Evolutionary conservation across 352 stramenopile species (phyloP).

Genomic region (Aphanomyces astaci): DNA sequence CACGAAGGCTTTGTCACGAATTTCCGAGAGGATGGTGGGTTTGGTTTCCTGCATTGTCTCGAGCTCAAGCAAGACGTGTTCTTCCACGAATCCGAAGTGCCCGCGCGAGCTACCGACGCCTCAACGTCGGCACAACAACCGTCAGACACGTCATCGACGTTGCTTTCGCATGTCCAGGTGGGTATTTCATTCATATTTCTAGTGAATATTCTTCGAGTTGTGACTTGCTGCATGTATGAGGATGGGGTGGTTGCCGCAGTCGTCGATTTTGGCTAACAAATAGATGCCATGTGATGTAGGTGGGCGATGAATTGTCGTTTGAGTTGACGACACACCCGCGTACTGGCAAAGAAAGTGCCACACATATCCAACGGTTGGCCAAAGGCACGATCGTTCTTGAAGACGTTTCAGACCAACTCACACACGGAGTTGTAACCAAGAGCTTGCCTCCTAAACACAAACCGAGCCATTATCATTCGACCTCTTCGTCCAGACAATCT

Average conservation of each 20-base stretch:
- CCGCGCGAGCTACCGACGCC: slow-evolving; percentile 45
- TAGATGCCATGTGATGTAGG: slow-evolving; percentile 27
- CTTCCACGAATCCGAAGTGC: slow-evolving; percentile 75
- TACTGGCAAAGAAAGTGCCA: slow-evolving; percentile 62
- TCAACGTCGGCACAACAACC: not conserved
- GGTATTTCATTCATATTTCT: not conserved
- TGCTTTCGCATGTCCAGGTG: slow-evolving; percentile 3
- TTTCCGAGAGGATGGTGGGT: slow-evolving; percentile 28
- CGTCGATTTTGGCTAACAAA: too few relatives aligned
- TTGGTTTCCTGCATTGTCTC: slow-evolving; percentile 40
- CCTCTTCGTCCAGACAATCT: not conserved
- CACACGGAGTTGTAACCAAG: slow-evolving; percentile 49
- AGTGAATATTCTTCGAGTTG: not conserved
- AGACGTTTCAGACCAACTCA: slow-evolving; percentile 32
- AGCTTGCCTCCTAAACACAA: slow-evolving; percentile 41
- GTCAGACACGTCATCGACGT: not conserved
- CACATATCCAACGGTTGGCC: slow-evolving; percentile 50
- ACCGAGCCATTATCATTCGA: not conserved
- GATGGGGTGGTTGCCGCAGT: too few relatives aligned
- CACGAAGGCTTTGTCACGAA: slow-evolving; percentile 28
- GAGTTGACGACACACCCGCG: slow-evolving; percentile 64
- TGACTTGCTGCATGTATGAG: too few relatives aligned
- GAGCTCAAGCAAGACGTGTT: slow-evolving; percentile 67
- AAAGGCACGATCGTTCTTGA: slow-evolving; percentile 72
- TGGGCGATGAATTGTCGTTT: slow-evolving; percentile 71